Percentiles rank a stretch among this genome's conserved stretches.
These are phyloP conservation scores for Cichorium intybus DNA, from an alignment of 140 eudicot genomes.

Conservation along the genomic window DNA sequence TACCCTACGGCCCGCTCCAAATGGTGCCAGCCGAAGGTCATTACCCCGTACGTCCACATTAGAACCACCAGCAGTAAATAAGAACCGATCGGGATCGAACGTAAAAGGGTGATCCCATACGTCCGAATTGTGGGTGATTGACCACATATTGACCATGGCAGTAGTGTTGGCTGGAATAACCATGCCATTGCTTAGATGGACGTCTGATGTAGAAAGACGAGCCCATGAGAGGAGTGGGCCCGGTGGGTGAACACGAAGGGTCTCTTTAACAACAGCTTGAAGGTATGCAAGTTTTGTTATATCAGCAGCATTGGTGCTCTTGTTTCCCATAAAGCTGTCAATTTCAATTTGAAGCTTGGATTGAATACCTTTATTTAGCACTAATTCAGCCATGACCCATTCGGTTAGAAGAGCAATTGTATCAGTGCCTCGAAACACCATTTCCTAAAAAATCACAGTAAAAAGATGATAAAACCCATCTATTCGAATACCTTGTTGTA, in stretches of 20 bases:
- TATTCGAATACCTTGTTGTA: background rate
- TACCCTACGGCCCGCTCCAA: constrained; percentile 69
- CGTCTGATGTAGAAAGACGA: constrained; percentile 54
- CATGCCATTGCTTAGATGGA: constrained; percentile 55
- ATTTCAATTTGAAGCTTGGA: constrained; percentile 52
- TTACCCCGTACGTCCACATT: constrained; percentile 49
- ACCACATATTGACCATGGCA: constrained; percentile 87
- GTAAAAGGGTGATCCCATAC: constrained; percentile 45
- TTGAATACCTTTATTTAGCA: constrained; percentile 55
- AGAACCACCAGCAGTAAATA: constrained; percentile 36
- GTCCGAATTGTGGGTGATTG: constrained; percentile 50
- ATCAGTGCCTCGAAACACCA: constrained; percentile 82
- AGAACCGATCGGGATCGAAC: constrained; percentile 56
- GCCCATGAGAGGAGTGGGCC: constrained; percentile 84
- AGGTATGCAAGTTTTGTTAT: constrained; percentile 39
- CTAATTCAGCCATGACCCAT: constrained; percentile 80
- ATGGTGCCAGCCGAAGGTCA: constrained; percentile 75
- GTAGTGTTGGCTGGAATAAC: constrained; percentile 58
- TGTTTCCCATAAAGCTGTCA: constrained; percentile 2
- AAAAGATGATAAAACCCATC: background rate
- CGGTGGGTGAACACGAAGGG: constrained; percentile 57
- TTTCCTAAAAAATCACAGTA: constrained; percentile 28
- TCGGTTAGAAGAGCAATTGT: constrained; percentile 64
- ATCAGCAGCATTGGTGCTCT: constrained; percentile 21
- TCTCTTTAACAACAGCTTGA: constrained; percentile 47